These are phyloP conservation scores for Kalmusia sp. DNA, from an alignment of 2,329 filamentous ascomycete species.

Conservation along the genomic window DNA sequence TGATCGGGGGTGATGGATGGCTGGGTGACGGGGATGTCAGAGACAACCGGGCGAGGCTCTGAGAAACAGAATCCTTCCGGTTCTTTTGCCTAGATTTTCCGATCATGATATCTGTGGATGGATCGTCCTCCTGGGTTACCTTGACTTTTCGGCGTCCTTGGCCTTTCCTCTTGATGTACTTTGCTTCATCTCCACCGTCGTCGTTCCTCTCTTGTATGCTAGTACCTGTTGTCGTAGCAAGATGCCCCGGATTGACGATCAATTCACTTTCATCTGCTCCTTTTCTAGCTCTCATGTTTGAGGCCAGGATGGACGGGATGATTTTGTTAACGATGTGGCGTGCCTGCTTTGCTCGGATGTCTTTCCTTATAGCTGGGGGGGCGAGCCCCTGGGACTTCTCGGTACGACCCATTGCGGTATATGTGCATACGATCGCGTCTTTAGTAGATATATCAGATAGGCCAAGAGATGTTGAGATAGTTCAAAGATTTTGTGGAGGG, in stretches of 20 bases:
- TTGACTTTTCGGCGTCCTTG: conserved; percentile 40
- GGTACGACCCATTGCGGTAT: conserved; percentile 41
- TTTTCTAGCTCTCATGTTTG: conserved; percentile 62
- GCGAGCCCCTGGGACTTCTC: conserved; percentile 46
- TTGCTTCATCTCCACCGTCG: conserved; percentile 17
- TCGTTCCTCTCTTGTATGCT: not conserved
- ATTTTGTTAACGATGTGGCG: conserved; percentile 65
- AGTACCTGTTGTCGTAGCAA: not conserved
- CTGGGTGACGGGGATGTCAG: not conserved
- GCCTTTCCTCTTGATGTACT: conserved; percentile 42
- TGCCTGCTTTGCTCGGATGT: conserved; percentile 59
- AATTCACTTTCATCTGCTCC: conserved; percentile 63
- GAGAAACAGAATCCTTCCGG: conserved; percentile 20
- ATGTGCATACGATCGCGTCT: not conserved
- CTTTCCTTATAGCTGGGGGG: conserved; percentile 46
- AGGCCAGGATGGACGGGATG: conserved; percentile 63
- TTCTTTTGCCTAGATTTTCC: conserved; percentile 12
- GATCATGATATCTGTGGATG: conserved; percentile 15
- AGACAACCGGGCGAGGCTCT: conserved; percentile 9
- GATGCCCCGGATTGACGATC: conserved; percentile 47
- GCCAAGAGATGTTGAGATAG: too few species aligned
- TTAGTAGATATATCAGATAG: not conserved
- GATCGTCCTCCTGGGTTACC: not conserved
- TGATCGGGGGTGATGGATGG: conserved; percentile 19
- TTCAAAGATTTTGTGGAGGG: not conserved